These are phyloP conservation scores for Salix arbutifolia DNA, from an alignment of 345 rosid species.

Conservation along the genomic window DNA sequence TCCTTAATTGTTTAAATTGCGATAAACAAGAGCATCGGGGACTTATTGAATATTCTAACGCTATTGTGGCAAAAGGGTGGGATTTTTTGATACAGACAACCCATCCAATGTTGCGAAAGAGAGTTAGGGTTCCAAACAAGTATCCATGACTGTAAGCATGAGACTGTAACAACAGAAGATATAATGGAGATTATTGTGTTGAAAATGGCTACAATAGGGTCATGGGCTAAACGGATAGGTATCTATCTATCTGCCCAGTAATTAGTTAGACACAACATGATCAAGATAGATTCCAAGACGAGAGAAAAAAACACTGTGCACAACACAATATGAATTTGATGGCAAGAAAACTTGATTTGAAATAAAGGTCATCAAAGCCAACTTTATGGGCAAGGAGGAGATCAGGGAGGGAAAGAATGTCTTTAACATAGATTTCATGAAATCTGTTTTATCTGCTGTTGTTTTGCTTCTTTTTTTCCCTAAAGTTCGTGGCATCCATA, in stretches of 20 bases:
- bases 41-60: neutral
- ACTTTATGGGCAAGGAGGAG: conserved; percentile 7
- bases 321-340: no score
- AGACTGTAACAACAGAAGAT: neutral
- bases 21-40: no score
- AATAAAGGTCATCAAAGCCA: conserved; percentile 25
- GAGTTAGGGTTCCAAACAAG: neutral
- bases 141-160: neutral
- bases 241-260: no score
- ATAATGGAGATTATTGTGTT: neutral
- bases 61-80: neutral
- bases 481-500: conserved; percentile 7
- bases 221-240: neutral
- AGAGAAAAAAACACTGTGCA: no score
- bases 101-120: neutral
- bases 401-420: neutral
- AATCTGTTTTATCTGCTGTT: conserved; percentile 6
- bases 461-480: neutral
- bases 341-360: conserved; percentile 4
- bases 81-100: no score
- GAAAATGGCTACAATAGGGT: neutral
- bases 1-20: no score
- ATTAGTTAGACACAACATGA: no score
- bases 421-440: conserved; percentile 30
- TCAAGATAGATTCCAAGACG: no score